These are phyloP conservation scores for Trichoderma pleuroti DNA, from an alignment of 2,329 filamentous ascomycete species.

Conservation along the genomic window DNA sequence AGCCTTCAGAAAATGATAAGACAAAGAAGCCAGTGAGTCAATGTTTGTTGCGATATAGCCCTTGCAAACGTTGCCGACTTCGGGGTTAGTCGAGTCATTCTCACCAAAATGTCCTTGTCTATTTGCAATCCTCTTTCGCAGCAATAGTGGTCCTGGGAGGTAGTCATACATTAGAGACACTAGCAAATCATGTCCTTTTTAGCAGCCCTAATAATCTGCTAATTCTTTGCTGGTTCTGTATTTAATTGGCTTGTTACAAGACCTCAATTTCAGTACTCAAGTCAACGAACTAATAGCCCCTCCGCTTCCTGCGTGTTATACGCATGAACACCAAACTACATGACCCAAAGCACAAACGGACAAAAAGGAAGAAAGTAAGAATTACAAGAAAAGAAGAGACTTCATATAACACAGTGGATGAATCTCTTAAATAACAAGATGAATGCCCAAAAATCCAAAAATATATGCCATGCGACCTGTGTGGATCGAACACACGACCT, in stretches of 20 bases:
- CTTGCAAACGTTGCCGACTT: not conserved
- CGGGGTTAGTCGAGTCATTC: not conserved
- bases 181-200: not conserved
- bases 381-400: not conserved
- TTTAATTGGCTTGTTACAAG: not conserved
- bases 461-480: conserved; percentile 27
- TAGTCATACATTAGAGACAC: not conserved
- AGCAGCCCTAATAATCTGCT: not conserved
- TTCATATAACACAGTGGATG: not conserved
- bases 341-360: not conserved
- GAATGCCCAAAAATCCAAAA: not conserved
- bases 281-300: not conserved
- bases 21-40: not conserved
- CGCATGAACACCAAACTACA: not conserved
- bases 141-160: not conserved
- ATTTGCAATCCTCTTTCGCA: not conserved
- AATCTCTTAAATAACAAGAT: not conserved
- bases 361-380: not conserved
- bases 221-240: not conserved
- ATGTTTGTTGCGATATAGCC: not conserved
- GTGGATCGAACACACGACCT: conserved; percentile 31
- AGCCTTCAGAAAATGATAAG: not conserved
- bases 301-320: not conserved
- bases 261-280: not conserved
- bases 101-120: not conserved